phyloP scores from a whole-genome alignment of 2,329 filamentous ascomycete genomes.

The Diaporthe eres region DNA sequence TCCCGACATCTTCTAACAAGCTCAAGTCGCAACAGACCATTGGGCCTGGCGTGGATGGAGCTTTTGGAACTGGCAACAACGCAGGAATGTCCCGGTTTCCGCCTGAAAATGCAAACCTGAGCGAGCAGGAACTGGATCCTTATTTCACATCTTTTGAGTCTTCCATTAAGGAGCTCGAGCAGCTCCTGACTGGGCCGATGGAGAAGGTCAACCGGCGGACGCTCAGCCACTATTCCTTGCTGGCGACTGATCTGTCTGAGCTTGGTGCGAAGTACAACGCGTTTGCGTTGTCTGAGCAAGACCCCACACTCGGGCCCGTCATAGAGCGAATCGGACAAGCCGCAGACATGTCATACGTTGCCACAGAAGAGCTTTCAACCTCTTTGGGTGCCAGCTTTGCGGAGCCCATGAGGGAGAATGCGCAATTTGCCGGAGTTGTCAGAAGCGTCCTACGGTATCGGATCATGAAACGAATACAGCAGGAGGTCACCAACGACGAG shows the following conservation, averaged over 20 bases:
- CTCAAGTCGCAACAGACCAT: conserved; percentile 72
- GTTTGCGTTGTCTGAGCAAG: conserved; percentile 94
- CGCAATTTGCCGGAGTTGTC: conserved; percentile 96
- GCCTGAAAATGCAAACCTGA: conserved; percentile 80
- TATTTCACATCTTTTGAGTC: conserved; percentile 96
- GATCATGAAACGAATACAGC: conserved; percentile 93
- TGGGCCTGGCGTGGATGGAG: conserved; percentile 46
- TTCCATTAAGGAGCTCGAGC: conserved; percentile 91
- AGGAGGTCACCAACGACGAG: conserved; percentile 97
- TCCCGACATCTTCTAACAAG: conserved; percentile 89
- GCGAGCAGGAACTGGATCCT: conserved; percentile 92
- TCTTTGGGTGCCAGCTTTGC: conserved; percentile 94
- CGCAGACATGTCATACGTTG: conserved; percentile 95
- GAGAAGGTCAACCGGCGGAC: conserved; percentile 96
- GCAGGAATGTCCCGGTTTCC: conserved; percentile 87
- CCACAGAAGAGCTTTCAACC: conserved; percentile 90
- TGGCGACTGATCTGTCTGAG: conserved; percentile 91
- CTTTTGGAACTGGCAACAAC: conserved; percentile 56
- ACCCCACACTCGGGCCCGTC: conserved; percentile 87
- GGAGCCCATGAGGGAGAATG: conserved; percentile 97
- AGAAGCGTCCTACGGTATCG: conserved; percentile 89
- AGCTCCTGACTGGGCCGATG: conserved; percentile 90
- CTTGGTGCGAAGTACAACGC: conserved; percentile 96
- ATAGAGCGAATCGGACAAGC: conserved; percentile 97
- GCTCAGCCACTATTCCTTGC: conserved; percentile 84